phyloP scores from a whole-genome alignment of 345 rosid species.

The Ceriops zippeliana region DNA sequence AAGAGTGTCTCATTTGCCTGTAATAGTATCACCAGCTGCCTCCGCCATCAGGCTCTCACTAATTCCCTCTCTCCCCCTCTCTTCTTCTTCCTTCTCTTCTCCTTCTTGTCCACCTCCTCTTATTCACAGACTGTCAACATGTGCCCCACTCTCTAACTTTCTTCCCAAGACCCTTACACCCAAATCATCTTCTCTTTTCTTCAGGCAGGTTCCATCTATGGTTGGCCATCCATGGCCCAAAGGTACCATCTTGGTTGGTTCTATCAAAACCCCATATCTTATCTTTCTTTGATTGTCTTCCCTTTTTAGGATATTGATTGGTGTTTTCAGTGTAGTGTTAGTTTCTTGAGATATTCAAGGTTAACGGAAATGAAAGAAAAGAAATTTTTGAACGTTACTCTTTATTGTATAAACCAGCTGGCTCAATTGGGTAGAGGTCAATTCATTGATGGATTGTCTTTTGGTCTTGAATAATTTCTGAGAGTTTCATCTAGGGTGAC shows the following conservation, averaged over 20 bases:
- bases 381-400: too few relatives aligned
- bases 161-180: slow-evolving; percentile 20
- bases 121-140: slow-evolving; percentile 31
- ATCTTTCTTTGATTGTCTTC: too few relatives aligned
- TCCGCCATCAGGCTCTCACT: slow-evolving; percentile 37
- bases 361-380: too few relatives aligned
- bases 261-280: neutral
- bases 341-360: neutral
- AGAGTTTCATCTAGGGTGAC: too few relatives aligned
- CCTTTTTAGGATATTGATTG: neutral
- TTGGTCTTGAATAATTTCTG: too few relatives aligned
- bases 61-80: slow-evolving; percentile 30
- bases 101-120: slow-evolving; percentile 11
- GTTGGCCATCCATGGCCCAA: slow-evolving; percentile 18
- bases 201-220: slow-evolving; percentile 18
- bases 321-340: neutral
- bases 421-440: too few relatives aligned
- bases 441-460: too few relatives aligned
- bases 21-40: slow-evolving; percentile 26
- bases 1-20: slow-evolving; percentile 35
- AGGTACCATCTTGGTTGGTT: slow-evolving; percentile 26
- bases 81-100: neutral
- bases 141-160: slow-evolving; percentile 27
- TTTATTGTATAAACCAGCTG: too few relatives aligned
- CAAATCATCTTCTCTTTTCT: slow-evolving; percentile 14